Evolutionary conservation across 352 stramenopile species (phyloP), one percentile per base, ranked within the genome.

Genomic region (Ophiocytium majus): DNA sequence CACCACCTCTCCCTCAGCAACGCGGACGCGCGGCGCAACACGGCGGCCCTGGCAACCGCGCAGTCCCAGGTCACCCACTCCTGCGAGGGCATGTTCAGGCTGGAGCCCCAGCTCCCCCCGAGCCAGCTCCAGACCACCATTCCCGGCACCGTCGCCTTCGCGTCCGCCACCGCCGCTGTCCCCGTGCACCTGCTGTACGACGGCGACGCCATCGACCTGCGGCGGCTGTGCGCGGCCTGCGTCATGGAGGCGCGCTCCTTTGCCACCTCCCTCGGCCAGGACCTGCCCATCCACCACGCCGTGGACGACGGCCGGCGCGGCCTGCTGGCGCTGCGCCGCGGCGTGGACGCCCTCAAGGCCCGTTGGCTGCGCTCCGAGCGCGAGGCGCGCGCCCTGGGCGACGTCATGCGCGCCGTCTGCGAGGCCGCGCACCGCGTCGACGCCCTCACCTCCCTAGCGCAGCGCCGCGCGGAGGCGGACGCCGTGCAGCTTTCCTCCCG

Each of bases 221-320:
- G 83, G 1, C 78, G 76, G 9, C 36, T 86, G 63, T 86, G 83
- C 28, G 33, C 31, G 32, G 31, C 17, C 50, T 86, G 83, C 64
- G 80, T 50, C 34, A 19, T 49, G 9, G 76, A 86, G 50, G 28
- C 79, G 33, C 31, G 79, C 17, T 9, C 34, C n/a, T 78, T 79
- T 32, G 50, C 83, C 0, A 81, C 79, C 28, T 71, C 35, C 14
- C 64, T 64, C 14, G 78, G 83, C 10, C 75, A 84, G 50, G 83
- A 86, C 36, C 23, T 81, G 9, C 76, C 82, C 63, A 57, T 86
- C 19, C 83, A 79, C 76, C 83, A 86, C 78, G 80, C 83, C 10
- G 83, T 86, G 32, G 83, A 86, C 35, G 36, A 83, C 35, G 78
- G 83, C 76, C 79, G 83, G 10, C 57, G 83, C 17, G 78, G 34